phyloP scores from a whole-genome alignment of 306 rosid species.

The Pachyrhizus erosus region DNA sequence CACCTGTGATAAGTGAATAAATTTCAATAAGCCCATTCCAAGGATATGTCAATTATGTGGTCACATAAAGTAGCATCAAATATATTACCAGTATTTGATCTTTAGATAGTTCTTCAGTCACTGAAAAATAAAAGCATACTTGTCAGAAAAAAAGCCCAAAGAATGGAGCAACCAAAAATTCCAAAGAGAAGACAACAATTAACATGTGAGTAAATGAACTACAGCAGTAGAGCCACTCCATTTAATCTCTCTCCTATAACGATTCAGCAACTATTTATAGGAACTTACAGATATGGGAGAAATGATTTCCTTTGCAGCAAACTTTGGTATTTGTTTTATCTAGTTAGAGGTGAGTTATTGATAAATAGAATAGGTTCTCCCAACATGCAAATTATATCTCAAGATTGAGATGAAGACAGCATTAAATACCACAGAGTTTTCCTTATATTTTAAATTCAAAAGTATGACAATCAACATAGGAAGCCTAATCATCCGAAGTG shows the following conservation, averaged over 20 bases:
- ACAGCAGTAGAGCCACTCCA: slow-evolving; percentile 26
- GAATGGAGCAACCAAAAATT: slow-evolving; percentile 13
- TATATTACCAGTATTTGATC: slow-evolving; percentile 75
- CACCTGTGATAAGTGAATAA: slow-evolving; percentile 59
- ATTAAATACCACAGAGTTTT: slow-evolving; percentile 16
- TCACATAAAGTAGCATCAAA: slow-evolving; percentile 39
- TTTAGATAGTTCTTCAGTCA: slow-evolving; percentile 79
- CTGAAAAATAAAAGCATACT: slow-evolving; percentile 48
- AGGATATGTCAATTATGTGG: not conserved
- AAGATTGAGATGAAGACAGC: slow-evolving; percentile 10
- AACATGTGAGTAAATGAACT: not conserved
- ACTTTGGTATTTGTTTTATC: slow-evolving; percentile 4
- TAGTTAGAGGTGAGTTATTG: not conserved
- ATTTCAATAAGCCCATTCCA: slow-evolving; percentile 37
- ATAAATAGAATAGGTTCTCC: slow-evolving; percentile 14
- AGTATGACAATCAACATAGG: not conserved
- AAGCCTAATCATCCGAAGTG: slow-evolving; percentile 13
- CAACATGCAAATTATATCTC: slow-evolving; percentile 22
- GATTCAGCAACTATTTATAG: not conserved
- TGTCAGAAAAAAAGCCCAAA: slow-evolving; percentile 36
- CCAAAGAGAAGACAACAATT: slow-evolving; percentile 29
- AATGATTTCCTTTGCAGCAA: slow-evolving; percentile 13
- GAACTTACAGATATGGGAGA: slow-evolving; percentile 5
- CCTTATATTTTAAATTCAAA: slow-evolving; percentile 15
- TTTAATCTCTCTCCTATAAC: not conserved